Conservation (phyloP, 2,329 filamentous ascomycete species). For the Colletotrichum lupini region DNA sequence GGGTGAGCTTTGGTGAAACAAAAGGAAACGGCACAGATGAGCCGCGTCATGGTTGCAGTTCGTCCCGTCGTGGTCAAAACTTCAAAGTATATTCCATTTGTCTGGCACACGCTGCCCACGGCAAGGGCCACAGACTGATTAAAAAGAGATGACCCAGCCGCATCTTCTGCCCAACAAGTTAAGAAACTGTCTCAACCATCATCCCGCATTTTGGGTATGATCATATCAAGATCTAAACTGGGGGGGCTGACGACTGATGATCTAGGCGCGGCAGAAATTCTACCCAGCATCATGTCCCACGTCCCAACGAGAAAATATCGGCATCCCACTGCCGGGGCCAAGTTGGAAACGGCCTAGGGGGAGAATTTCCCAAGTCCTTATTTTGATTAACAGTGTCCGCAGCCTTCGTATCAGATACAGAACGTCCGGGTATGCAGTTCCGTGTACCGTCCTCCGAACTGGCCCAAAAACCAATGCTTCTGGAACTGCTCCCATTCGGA, state of each 20-base stretch:
- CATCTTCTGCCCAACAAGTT: neutral
- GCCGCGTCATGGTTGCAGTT: conserved; percentile 20
- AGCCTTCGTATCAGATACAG: neutral
- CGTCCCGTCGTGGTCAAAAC: conserved; percentile 6
- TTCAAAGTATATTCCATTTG: neutral
- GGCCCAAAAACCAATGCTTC: neutral
- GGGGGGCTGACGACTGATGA: neutral
- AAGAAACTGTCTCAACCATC: neutral
- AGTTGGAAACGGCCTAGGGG: neutral
- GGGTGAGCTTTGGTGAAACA: conserved; percentile 19
- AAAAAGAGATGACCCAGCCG: neutral
- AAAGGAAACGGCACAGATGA: conserved; percentile 14
- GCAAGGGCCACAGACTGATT: neutral
- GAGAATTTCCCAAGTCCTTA: neutral
- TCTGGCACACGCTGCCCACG: conserved; percentile 9
- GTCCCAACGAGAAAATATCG: neutral
- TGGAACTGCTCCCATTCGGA: neutral
- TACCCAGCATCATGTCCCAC: conserved; percentile 1
- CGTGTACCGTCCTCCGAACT: neutral
- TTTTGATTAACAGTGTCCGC: neutral
- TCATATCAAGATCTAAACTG: neutral
- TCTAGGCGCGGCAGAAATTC: neutral
- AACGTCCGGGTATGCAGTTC: neutral
- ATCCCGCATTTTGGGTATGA: neutral
- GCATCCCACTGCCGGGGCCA: neutral